Evolutionary conservation across 1,284 basidiomycete genomes (phyloP), one percentile per base, ranked within the genome.

Genomic region (Cryptococcus wingfieldii): DNA sequence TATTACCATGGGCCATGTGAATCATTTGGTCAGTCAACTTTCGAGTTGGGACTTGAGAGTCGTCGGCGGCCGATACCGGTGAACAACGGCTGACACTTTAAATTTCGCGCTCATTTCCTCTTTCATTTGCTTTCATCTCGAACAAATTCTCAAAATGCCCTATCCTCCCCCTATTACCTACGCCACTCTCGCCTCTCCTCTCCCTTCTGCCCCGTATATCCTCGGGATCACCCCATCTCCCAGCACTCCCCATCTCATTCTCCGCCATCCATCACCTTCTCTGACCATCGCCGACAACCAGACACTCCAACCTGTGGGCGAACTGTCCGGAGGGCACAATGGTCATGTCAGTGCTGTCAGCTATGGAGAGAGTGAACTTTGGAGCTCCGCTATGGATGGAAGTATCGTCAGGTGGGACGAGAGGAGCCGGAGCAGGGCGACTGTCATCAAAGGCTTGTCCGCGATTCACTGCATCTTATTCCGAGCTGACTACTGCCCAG

Each of bases 381-480:
- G 73, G 73, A 68, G 61, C 18, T 59, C 65, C 13, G 71, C 64
- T n/a, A 71, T 68, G 51, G 76, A 77, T 51, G 73, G 65, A 12
- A 58, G 42, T 19, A 58, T 77, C 7, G 70, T 76, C 4, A 62
- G 71, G 39, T 77, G 76, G 76, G 76, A 77, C 59, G 73, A 75
- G 64, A 58, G 76, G 28, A 65, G 61, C 25, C 54, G 70, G 37
- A 47, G 62, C 14, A 51, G 67, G 0, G 73, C 68, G 3, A 65
- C 59, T 23, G 62, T 58, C 10, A 70, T 77, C 56, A 71, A 71
- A 55, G 74, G 74, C 75, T 62, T 46, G 72, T 56, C 13, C 10
- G 2, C 28, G 28, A 18, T 19, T 16, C 18, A 34, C 31, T 6
- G 10, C 10, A 10, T 18, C 25, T 12, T 1, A 10, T 27, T 13